Evolutionary conservation across 768 basidiomycete genomes (phyloP), one percentile per base, ranked within the genome.

Genomic region (Inosperma sp.): DNA sequence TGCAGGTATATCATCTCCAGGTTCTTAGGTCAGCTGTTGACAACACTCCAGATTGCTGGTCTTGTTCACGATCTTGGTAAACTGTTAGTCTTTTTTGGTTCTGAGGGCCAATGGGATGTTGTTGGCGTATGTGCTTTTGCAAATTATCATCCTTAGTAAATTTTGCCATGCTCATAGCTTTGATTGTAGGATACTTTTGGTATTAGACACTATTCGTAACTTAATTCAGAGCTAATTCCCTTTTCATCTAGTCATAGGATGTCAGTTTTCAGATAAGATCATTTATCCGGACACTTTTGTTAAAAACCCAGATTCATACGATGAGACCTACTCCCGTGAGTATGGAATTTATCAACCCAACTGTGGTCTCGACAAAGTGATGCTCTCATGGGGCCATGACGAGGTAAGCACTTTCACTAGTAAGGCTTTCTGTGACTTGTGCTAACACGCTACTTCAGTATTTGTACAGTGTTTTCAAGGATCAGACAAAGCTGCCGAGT

Each of bases 41-140:
- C n/a, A n/a, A n/a, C n/a, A n/a, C n/a, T n/a, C n/a, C 63, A 80
- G 73, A 78, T 90, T 51, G 80, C 87, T 27, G 91, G 90, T 4
- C 78, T 93, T n/a, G 77, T 93, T 29, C 91, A 94, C 61, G 91
- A 94, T 66, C 80, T 94, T 39, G 92, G 92, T 48, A 95, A 95
- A 65, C 77, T 95, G 6, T 69, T 93, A 14, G 80, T 83, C 64
- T 76, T 93, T 56, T 92, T 91, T 63, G 86, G 83, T 25, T 86
- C 88, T 2, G 75, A 88, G 63, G 92, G 92, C 5, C 92, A 93
- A 69, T 95, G 92, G 92, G 91, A 93, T 55, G 92, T 93, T 42
- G 92, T 95, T 22, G 92, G 91, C 47, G 86, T 86, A 67, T 59
- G 74, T 74, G 33, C 37, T 48, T 7, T 59, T 30, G 29, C n/a